Percentiles rank a stretch among this genome's conserved stretches.
Conservation (phyloP, 768 basidiomycete genomes). For the Auricularia sp. region DNA sequence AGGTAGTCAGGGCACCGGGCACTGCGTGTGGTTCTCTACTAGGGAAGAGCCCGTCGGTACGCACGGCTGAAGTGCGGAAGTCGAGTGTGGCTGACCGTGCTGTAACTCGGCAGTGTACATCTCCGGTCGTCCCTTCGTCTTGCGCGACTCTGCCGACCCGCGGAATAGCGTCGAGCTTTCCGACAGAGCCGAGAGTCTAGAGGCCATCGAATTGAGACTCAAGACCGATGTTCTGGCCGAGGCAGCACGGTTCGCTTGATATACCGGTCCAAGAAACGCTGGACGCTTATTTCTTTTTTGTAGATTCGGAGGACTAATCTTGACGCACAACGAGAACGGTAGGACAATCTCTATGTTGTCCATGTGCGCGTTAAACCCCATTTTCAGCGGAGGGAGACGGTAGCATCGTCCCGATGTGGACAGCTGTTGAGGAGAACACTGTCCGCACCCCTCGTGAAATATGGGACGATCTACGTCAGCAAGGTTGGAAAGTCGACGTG, state of each 20-base stretch:
- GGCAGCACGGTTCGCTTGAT: constrained; percentile 43
- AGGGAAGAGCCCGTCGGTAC: constrained; percentile 89
- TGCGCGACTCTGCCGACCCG: constrained; percentile 80
- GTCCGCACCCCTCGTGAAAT: constrained; percentile 85
- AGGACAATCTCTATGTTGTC: constrained; percentile 11
- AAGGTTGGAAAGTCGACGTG: constrained; percentile 92
- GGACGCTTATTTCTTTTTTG: neutral
- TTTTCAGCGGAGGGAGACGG: constrained; percentile 51
- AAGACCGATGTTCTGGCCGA: constrained; percentile 89
- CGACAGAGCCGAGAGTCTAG: constrained; percentile 89
- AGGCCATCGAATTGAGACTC: constrained; percentile 80
- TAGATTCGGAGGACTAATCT: constrained; percentile 80
- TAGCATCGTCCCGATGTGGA: constrained; percentile 87
- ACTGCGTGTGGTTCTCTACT: constrained; percentile 92
- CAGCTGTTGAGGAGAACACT: constrained; percentile 68
- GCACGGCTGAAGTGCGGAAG: constrained; percentile 16
- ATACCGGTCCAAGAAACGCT: constrained; percentile 3
- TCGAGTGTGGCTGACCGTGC: constrained; percentile 1
- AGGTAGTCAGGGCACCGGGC: constrained; percentile 48
- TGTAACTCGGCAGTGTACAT: constrained; percentile 53
- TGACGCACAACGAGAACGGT: constrained; percentile 92
- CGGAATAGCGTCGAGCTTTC: constrained; percentile 69
- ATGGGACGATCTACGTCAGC: constrained; percentile 63
- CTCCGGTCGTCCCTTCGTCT: constrained; percentile 84
- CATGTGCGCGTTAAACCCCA: neutral